Evolutionary conservation across 495 filamentous ascomycete species (phyloP).

Genomic region (Penicillium canescens): DNA sequence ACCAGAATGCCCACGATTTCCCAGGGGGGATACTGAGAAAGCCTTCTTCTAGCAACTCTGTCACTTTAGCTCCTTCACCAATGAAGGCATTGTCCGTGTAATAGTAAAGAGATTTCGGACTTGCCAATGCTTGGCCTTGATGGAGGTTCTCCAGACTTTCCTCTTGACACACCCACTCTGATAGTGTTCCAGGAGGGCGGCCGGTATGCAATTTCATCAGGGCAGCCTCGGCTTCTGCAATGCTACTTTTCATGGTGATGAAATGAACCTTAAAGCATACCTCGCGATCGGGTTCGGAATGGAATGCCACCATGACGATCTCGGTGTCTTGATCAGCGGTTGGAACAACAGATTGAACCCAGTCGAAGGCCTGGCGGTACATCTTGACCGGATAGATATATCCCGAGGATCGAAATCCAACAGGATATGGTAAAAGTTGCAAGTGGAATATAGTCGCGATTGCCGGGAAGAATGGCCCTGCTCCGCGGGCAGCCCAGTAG

Average conservation of each 20-base stretch:
- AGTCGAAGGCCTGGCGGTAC: constrained; percentile 43
- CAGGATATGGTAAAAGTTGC: constrained; percentile 24
- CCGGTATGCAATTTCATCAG: constrained; percentile 35
- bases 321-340: constrained; percentile 42
- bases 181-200: constrained; percentile 29
- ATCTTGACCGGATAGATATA: constrained; percentile 44
- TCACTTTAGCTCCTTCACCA: constrained; percentile 40
- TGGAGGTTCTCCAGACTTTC: constrained; percentile 45
- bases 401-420: constrained; percentile 38
- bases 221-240: constrained; percentile 30
- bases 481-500: constrained; percentile 51
- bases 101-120: constrained; percentile 46
- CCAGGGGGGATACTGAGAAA: constrained; percentile 43
- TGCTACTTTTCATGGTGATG: constrained; percentile 38
- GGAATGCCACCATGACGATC: constrained; percentile 38
- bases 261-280: constrained; percentile 40
- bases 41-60: constrained; percentile 38
- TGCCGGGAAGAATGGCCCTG: constrained; percentile 54
- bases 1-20: constrained; percentile 47
- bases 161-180: constrained; percentile 32
- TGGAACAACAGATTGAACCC: constrained; percentile 39
- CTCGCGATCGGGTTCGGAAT: constrained; percentile 23
- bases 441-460: constrained; percentile 51
- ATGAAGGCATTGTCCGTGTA: constrained; percentile 53
- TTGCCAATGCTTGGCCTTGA: constrained; percentile 34